Base-by-base conservation (phyloP, 768 basidiomycete species). In the Neoboletus brunneissimus region DNA sequence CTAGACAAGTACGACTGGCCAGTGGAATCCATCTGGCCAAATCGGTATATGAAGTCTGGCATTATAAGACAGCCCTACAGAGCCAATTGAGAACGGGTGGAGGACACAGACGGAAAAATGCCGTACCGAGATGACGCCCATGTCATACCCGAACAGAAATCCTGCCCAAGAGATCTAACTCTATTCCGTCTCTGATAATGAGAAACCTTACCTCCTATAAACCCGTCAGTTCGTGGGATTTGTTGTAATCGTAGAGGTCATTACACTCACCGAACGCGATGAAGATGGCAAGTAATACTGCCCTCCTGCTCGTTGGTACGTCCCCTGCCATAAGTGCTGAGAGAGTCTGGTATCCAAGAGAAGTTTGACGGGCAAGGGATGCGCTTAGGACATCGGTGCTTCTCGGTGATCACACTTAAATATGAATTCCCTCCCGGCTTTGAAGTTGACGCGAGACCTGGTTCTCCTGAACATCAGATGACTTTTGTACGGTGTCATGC, bases 61-160 rank as follows among this genome's bases (percentile, higher is more conserved):
- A 89, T 89, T 56, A 90, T 89, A 32, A 91, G 71, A 64, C 87
- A 89, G 77, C 88, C 89, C 83, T 86, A 63, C 3, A 32, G 25
- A 34, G 15, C 20, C 18, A 16, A 25, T 11, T 51, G 13, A 53
- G 18, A 20, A 57, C 50, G 53, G n/a, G 50, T 51, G 52, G n/a
- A 38, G 54, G 37, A 51, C 16, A n/a, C 13, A 47, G 25, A 37
- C 53, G 4, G 20, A 18, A 35, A 20, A 45, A 16, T 5, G 5
- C 67, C 79, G 51, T 57, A 87, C 85, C 53, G 87, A 88, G 57
- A 88, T 88, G 53, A 89, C 84, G 68, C 88, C 86, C 67, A 89
- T 87, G 60, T 89, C 87, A 68, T 88, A 89, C 58, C 87, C 86
- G 54, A 87, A 88, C 10, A 88, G 70, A 67, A 86, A 87, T 12